Base-by-base conservation (phyloP, 2,329 filamentous ascomycete species). In the Colletotrichum godetiae region DNA sequence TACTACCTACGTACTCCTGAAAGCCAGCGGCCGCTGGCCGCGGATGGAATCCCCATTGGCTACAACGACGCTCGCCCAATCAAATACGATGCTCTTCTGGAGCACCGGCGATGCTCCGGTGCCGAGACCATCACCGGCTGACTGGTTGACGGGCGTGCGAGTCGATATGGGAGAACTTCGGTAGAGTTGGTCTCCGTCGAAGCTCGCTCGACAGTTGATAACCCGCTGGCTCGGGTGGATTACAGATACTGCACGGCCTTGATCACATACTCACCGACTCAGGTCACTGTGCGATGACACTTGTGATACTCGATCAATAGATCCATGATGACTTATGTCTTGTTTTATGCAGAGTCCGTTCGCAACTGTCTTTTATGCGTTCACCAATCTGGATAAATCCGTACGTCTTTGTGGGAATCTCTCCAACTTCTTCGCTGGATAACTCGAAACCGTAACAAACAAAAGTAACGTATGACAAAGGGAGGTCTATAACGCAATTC, bases 401-500 rank as follows among this genome's bases (percentile, higher is more conserved):
- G 42, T 11, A 52, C 11, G 1, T 49, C 37, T 33, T 29, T 31
- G 19, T 62, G 29, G 29, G 11, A n/a, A 8, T 6, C 55, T 24
- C 6, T 19, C 42, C 22, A 55, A 60, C 53, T 64, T 59, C 42
- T 22, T 55, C 53, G 65, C 59, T 29, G 31, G 56, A 59, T 42
- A 24, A 46, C 27, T 58, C 13, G 58, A 55, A 61, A 27, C n/a
- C 7, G 15, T 15, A n/a, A n/a, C 1, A 29, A 29, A 29, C 7
- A 19, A 8, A 46, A n/a, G 42, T 49, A 19, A 49, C 42, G 42
- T 19, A 49, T 22, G 19, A 22, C 19, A 35, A 4, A 5, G 5
- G 19, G 22, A 2, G 4, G 4, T 15, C 46, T 8, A 73, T 6
- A 73, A 37, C 7, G 71, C 71, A n/a, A 73, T 73, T 7, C 71